These are phyloP conservation scores for Collybia nuda DNA, from an alignment of 768 basidiomycete species.

Conservation along the genomic window DNA sequence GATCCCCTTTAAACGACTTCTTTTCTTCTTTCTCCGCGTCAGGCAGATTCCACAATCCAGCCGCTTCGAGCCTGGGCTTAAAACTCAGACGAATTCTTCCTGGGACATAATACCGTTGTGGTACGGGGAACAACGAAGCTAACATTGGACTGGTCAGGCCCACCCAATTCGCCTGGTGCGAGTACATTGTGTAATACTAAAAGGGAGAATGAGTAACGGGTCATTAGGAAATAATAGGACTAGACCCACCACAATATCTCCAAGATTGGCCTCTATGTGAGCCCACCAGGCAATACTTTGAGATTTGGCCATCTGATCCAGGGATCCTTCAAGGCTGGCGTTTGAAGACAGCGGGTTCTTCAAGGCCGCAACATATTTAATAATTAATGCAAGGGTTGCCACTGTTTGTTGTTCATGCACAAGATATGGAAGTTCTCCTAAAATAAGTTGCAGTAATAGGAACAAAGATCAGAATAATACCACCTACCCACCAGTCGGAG, in stretches of 20 bases:
- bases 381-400: conserved; percentile 57
- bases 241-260: conserved; percentile 66
- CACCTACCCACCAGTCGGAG: conserved; percentile 65
- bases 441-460: background rate
- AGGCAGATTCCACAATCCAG: conserved; percentile 59
- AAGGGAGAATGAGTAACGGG: conserved; percentile 1
- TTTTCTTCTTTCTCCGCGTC: conserved; percentile 44
- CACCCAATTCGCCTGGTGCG: conserved; percentile 61
- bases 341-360: conserved; percentile 23
- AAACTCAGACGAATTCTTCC: conserved; percentile 57
- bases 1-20: conserved; percentile 34
- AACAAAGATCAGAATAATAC: conserved; percentile 4
- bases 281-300: conserved; percentile 62
- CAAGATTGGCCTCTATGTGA: conserved; percentile 65
- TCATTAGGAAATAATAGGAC: background rate
- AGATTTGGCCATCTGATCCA: conserved; percentile 48
- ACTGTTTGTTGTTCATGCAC: conserved; percentile 53
- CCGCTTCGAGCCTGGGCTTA: conserved; percentile 56
- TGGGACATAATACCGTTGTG: conserved; percentile 76
- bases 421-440: conserved; percentile 75
- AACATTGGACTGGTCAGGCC: conserved; percentile 54
- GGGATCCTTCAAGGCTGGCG: conserved; percentile 48
- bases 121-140: conserved; percentile 57
- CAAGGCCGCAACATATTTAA: conserved; percentile 62
- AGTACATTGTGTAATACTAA: conserved; percentile 67